Percentiles rank a stretch among this genome's conserved stretches.
phyloP scores from a whole-genome alignment of 805 yeast species.

The Saturnispora bothae region DNA sequence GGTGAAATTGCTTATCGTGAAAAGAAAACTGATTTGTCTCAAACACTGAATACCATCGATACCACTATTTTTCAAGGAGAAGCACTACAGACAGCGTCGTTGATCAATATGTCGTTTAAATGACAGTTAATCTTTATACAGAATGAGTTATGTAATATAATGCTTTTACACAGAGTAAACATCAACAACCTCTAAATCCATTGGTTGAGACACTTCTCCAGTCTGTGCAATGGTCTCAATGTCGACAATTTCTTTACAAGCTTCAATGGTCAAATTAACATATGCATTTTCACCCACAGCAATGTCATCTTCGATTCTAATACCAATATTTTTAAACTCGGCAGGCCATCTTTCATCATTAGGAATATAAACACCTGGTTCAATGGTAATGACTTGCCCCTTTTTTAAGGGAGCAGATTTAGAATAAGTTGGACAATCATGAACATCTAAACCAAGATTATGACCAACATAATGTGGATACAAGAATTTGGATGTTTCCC shows the following conservation, averaged over 20 bases:
- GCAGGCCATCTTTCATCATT: slow-evolving; percentile 61
- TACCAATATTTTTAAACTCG: slow-evolving; percentile 78
- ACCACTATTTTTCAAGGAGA: slow-evolving; percentile 11
- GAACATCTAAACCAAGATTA: slow-evolving; percentile 86
- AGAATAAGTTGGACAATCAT: slow-evolving; percentile 62
- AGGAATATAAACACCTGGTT: slow-evolving; percentile 93
- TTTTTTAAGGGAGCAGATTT: slow-evolving; percentile 41
- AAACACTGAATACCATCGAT: slow-evolving; percentile 9
- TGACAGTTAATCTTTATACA: not conserved
- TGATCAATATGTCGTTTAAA: slow-evolving; percentile 2
- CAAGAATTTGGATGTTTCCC: slow-evolving; percentile 44
- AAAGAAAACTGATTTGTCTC: slow-evolving; percentile 2
- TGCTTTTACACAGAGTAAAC: slow-evolving; percentile 16
- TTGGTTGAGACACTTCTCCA: slow-evolving; percentile 41
- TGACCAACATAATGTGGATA: slow-evolving; percentile 97
- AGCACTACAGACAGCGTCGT: slow-evolving; percentile 2
- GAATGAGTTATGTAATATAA: no score
- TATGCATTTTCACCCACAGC: slow-evolving; percentile 57
- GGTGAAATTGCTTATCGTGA: slow-evolving; percentile 11
- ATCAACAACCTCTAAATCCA: slow-evolving; percentile 32
- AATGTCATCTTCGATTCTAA: slow-evolving; percentile 89
- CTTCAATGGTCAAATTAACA: slow-evolving; percentile 62
- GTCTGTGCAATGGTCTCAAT: slow-evolving; percentile 56
- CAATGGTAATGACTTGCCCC: slow-evolving; percentile 87
- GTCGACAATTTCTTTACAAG: slow-evolving; percentile 78